Conservation (phyloP, 768 basidiomycete genomes). For the Phlebiopsis gigantea region DNA sequence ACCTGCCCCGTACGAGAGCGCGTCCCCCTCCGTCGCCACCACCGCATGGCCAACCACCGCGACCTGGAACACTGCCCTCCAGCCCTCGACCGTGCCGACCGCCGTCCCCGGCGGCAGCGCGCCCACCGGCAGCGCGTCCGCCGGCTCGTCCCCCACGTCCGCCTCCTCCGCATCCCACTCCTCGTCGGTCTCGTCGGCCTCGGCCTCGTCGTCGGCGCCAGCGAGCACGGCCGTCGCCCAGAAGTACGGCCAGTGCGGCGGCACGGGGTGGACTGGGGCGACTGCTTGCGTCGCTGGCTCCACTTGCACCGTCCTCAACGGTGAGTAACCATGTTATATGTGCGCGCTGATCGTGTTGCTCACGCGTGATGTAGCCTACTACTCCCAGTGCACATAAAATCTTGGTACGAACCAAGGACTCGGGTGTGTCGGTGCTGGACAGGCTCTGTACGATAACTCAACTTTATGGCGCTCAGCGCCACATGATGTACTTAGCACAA, state of each 20-base stretch:
- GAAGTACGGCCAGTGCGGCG: constrained; percentile 14
- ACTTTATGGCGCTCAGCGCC: no score
- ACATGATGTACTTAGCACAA: no score
- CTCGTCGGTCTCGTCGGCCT: not conserved
- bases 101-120: constrained; percentile 16
- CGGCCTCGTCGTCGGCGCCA: not conserved
- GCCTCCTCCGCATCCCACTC: not conserved
- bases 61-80: constrained; percentile 44
- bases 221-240: constrained; percentile 4
- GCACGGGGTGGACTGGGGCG: constrained; percentile 8
- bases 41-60: constrained; percentile 42
- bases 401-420: no score
- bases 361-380: constrained; percentile 2
- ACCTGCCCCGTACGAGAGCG: constrained; percentile 42
- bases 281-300: constrained; percentile 6
- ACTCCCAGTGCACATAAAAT: constrained; percentile 12
- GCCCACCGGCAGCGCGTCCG: constrained; percentile 1
- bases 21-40: constrained; percentile 35
- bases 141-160: not conserved
- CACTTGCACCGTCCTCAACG: constrained; percentile 11
- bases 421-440: no score
- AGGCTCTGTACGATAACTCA: no score
- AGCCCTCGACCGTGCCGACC: constrained; percentile 43
- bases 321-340: not conserved
- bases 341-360: not conserved